Evolutionary conservation across 2,329 filamentous ascomycete genomes (phyloP).

Genomic region (Trichoderma cornu-damae): DNA sequence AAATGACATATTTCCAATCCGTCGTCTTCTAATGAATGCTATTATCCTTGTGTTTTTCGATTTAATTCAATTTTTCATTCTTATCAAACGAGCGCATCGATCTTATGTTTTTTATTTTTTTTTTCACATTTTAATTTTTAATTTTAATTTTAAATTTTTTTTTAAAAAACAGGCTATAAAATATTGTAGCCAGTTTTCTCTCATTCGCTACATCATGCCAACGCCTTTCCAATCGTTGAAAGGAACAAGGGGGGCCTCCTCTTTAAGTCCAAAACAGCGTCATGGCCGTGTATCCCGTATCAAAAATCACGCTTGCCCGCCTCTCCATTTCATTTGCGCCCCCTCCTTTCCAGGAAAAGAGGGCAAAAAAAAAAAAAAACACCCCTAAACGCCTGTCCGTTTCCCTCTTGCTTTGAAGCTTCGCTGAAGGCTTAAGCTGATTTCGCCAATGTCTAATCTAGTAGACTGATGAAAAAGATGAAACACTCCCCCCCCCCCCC

Average conservation of each 20-base stretch:
- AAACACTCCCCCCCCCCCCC: too few species aligned
- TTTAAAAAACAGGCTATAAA: neutral
- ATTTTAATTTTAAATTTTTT: neutral
- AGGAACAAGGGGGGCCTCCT: neutral
- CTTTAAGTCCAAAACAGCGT: neutral
- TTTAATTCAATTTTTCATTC: neutral
- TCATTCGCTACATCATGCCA: neutral
- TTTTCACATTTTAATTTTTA: neutral
- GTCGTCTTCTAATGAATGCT: too few species aligned
- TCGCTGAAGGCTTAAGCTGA: neutral
- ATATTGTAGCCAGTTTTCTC: neutral
- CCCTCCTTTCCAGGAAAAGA: too few species aligned
- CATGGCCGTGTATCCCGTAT: neutral
- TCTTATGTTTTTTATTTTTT: too few species aligned
- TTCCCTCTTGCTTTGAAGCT: neutral
- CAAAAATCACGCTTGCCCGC: neutral
- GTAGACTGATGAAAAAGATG: neutral
- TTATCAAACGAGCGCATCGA: too few species aligned
- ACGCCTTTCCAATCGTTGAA: neutral
- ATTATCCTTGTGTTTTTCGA: too few species aligned
- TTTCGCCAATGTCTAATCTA: neutral
- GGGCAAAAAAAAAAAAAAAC: neutral
- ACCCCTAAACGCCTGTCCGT: neutral
- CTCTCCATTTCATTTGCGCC: neutral
- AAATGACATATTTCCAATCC: too few species aligned